Base-by-base conservation (phyloP, 106 monocot genomes). In the Cymbidium sinense region DNA sequence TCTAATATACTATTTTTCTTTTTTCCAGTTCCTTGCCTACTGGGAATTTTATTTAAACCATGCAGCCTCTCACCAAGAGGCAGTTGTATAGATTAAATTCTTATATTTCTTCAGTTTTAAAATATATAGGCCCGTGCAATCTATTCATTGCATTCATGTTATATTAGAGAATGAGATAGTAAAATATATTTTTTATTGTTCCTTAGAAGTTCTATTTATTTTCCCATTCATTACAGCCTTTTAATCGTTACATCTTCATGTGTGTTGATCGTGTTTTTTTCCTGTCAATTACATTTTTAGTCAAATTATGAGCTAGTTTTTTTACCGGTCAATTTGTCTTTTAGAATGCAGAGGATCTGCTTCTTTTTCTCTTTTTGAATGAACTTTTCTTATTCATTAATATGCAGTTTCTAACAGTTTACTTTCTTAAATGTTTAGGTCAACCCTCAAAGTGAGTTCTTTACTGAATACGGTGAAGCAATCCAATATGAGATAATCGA, bases 401-500 rank as follows among this genome's bases (percentile, higher is more conserved):
- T 50, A 9, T 18, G 21, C 7, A 39, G 31, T 50, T 79, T 70
- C 21, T 65, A 78, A 43, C 5, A 28, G 12, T 20, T 21, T 35
- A 15, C 18, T 8, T 77, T 39, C 25, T 9, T 13, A 30, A 34
- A 41, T 17, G 30, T 54, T 70, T 7, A 89, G 89, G 84, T 13
- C 54, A 80, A 78, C 39, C 72, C 70, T 70, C 91, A 91, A 44
- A 28, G 76, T 0, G 91, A 94, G 31, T 94, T 94, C 77, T 94
- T 94, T 80, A 94, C 94, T 0, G 94, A 94, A 36, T 94, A 89
- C 35, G 91, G 94, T 21, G 94, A 94, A 79, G 94, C 94, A 28
- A 91, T 70, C 81, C 83, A 82, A 74, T 94, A 94, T 70, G 86
- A 94, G 34, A 86, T 94, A 70, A 79, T 89, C 17, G 94, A 94